These are phyloP conservation scores for Wickerhamomyces ciferrii DNA, from an alignment of 805 yeast genomes.

Conservation along the genomic window DNA sequence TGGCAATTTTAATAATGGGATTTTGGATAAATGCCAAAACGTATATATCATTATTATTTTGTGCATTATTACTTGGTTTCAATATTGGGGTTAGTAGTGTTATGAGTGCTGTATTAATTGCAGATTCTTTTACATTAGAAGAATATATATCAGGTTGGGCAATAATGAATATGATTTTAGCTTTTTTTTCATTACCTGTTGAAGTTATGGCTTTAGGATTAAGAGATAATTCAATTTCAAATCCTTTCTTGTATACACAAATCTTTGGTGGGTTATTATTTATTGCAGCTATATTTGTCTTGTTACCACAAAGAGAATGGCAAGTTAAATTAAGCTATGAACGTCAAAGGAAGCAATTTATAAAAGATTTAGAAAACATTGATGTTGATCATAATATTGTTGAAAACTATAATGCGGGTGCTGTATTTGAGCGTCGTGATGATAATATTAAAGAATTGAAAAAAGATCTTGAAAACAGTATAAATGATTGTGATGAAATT, in stretches of 20 bases:
- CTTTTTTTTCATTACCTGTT: slow-evolving; percentile 35
- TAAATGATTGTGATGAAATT: slow-evolving; percentile 5
- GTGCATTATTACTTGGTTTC: slow-evolving; percentile 37
- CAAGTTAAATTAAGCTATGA: slow-evolving; percentile 34
- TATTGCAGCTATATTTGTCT: slow-evolving; percentile 33
- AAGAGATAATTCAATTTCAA: slow-evolving; percentile 19
- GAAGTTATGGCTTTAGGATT: slow-evolving; percentile 53
- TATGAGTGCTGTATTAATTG: slow-evolving; percentile 35
- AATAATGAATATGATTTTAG: slow-evolving; percentile 26
- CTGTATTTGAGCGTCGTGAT: no score
- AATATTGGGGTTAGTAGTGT: slow-evolving; percentile 40
- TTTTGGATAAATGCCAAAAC: slow-evolving; percentile 41
- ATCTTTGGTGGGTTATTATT: slow-evolving; percentile 51
- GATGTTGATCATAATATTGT: background rate
- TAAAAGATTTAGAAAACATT: slow-evolving; percentile 1
- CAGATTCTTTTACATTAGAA: slow-evolving; percentile 31
- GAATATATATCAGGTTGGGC: slow-evolving; percentile 37
- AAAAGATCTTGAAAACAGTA: background rate
- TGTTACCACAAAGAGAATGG: slow-evolving; percentile 45
- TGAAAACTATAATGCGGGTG: no score
- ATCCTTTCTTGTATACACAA: slow-evolving; percentile 54
- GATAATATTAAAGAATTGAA: background rate
- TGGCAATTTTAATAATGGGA: no score
- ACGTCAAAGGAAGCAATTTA: background rate
- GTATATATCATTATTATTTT: slow-evolving; percentile 32